A percentile compares a stretch with the other conserved stretches of the same genome.
These are phyloP conservation scores for Pichia norvegensis DNA, from an alignment of 1,139 yeast genomes.

Conservation along the genomic window DNA sequence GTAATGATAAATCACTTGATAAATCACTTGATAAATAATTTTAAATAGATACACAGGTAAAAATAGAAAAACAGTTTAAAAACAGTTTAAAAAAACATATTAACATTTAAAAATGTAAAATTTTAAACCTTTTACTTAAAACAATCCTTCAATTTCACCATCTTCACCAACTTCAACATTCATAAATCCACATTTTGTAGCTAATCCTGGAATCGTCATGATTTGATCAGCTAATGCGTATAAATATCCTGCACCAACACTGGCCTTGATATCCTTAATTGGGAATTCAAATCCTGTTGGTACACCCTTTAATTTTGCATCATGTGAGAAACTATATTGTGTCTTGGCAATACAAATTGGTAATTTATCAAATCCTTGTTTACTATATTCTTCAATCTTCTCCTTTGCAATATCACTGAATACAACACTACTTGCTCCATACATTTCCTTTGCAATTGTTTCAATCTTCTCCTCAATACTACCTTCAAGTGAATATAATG, in stretches of 20 bases:
- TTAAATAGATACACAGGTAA: too few species aligned
- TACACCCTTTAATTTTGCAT: conserved; percentile 87
- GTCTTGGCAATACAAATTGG: conserved; percentile 98
- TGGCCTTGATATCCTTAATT: conserved; percentile 86
- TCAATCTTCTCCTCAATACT: conserved; percentile 78
- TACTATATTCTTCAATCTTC: conserved; percentile 76
- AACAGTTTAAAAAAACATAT: too few species aligned
- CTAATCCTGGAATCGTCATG: conserved; percentile 95
- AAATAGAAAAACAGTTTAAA: too few species aligned
- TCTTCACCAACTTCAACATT: conserved; percentile 89
- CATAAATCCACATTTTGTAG: conserved; percentile 96
- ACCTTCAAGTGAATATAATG: conserved; percentile 64
- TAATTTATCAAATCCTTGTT: conserved; percentile 84
- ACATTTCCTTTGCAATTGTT: conserved; percentile 82
- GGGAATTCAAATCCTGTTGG: conserved; percentile 94
- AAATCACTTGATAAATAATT: too few species aligned
- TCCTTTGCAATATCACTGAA: conserved; percentile 76
- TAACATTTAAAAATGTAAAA: background rate
- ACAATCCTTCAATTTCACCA: conserved; percentile 93
- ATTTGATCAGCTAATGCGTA: conserved; percentile 96
- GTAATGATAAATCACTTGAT: too few species aligned
- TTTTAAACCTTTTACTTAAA: conserved; percentile 33
- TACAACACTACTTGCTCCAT: conserved; percentile 89
- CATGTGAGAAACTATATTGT: conserved; percentile 93
- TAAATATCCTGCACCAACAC: conserved; percentile 94